Evolutionary conservation across 257 asterid genomes (phyloP).

Genomic region (Linderniella brevidens): DNA sequence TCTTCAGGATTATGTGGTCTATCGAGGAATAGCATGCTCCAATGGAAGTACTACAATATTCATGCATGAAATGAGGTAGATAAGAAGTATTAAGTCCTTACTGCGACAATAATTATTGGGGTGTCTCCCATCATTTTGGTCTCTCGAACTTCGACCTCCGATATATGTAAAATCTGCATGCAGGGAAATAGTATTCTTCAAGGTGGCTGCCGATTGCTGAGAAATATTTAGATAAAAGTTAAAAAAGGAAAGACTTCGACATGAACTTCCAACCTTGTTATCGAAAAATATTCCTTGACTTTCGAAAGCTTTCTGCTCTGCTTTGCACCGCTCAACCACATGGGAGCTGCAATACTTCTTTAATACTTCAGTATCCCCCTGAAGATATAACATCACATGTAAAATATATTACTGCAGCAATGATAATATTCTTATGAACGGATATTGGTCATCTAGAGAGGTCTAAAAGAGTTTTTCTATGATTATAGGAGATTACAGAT

Average conservation of each 20-base stretch:
- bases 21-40: background rate
- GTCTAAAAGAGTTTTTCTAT: too few relatives aligned
- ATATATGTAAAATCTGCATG: slow-evolving; percentile 78
- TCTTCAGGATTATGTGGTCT: background rate
- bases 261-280: slow-evolving; percentile 49
- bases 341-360: slow-evolving; percentile 65
- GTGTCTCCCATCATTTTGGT: slow-evolving; percentile 94
- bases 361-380: slow-evolving; percentile 61
- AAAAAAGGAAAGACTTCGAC: too few relatives aligned
- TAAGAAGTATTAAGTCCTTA: slow-evolving; percentile 15
- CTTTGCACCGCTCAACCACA: slow-evolving; percentile 79
- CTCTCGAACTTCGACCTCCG: slow-evolving; percentile 81
- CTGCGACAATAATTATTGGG: slow-evolving; percentile 71
- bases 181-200: slow-evolving; percentile 2
- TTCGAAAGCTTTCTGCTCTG: slow-evolving; percentile 63
- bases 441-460: too few relatives aligned
- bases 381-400: slow-evolving; percentile 9
- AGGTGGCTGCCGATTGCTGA: too few relatives aligned
- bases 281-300: slow-evolving; percentile 68
- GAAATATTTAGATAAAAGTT: too few relatives aligned
- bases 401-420: slow-evolving; percentile 4
- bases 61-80: background rate
- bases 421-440: slow-evolving; percentile 1
- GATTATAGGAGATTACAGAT: too few relatives aligned
- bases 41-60: background rate